phyloP scores from a whole-genome alignment of 371 early-diverging fungal species.

The Syncephalastrum monosporum region DNA sequence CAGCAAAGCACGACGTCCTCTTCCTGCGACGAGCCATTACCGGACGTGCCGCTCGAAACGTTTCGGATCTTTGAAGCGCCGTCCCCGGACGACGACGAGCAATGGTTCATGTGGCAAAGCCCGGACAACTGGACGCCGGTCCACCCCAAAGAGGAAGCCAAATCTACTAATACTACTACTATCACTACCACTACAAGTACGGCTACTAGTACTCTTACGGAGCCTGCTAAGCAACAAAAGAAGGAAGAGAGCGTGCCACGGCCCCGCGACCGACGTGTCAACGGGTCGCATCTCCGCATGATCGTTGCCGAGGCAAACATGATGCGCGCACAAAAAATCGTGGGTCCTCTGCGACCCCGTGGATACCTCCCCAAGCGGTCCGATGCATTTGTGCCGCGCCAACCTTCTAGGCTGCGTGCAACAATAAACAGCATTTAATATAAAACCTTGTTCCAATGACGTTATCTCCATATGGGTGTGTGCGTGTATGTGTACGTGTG shows the following conservation, averaged over 20 bases:
- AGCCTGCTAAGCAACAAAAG: neutral
- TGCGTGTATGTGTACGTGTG: too few relatives aligned
- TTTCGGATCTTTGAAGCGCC: slow-evolving; percentile 28
- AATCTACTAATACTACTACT: neutral
- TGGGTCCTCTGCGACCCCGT: slow-evolving; percentile 56
- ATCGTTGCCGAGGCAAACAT: slow-evolving; percentile 60
- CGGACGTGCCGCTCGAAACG: slow-evolving; percentile 20
- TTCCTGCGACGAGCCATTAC: slow-evolving; percentile 7
- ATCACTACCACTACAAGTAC: too few relatives aligned
- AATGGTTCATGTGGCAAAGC: slow-evolving; percentile 22
- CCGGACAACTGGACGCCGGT: slow-evolving; percentile 36
- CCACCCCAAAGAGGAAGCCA: neutral
- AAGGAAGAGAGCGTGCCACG: neutral
- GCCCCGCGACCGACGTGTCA: slow-evolving; percentile 48
- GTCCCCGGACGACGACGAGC: slow-evolving; percentile 17
- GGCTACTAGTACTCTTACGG: neutral
- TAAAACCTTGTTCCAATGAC: too few relatives aligned
- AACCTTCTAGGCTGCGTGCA: slow-evolving; percentile 27
- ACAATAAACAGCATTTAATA: too few relatives aligned
- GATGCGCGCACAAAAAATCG: slow-evolving; percentile 61
- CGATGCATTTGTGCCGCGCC: slow-evolving; percentile 27
- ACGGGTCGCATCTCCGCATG: slow-evolving; percentile 57
- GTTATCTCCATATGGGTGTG: too few relatives aligned
- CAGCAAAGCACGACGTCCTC: slow-evolving; percentile 5
- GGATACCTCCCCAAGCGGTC: slow-evolving; percentile 48